Percentiles rank a stretch among this genome's conserved stretches.
Evolutionary conservation across 805 yeast genomes (phyloP).

Genomic region (Kurtzmaniella cleridarum): DNA sequence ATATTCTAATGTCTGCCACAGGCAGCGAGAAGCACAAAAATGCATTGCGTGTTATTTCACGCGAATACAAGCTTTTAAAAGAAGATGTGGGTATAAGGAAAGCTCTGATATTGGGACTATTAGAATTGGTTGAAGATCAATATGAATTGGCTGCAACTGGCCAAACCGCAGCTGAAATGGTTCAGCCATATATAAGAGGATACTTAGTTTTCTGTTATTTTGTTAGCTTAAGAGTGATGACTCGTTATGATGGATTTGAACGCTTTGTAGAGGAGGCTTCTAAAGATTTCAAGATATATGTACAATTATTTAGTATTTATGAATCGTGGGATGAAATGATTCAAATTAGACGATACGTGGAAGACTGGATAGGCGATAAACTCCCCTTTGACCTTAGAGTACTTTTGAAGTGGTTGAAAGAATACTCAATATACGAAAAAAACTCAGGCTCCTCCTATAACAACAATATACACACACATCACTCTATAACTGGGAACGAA

Average conservation of each 20-base stretch:
- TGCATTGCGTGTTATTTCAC: too few species aligned
- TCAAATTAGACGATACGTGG: neutral
- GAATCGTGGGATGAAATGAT: slow-evolving; percentile 10
- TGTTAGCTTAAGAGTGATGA: slow-evolving; percentile 37
- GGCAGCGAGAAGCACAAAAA: too few species aligned
- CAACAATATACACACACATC: too few species aligned
- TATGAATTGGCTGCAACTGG: too few species aligned
- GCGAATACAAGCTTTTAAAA: too few species aligned
- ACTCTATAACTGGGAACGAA: too few species aligned
- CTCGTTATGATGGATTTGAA: slow-evolving; percentile 39
- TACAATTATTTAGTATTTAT: slow-evolving; percentile 38
- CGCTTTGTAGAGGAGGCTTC: slow-evolving; percentile 30
- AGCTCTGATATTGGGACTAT: too few species aligned
- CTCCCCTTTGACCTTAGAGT: slow-evolving; percentile 30
- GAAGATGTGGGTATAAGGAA: too few species aligned
- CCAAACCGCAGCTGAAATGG: slow-evolving; percentile 1
- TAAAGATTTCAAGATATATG: slow-evolving; percentile 36
- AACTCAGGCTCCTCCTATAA: slow-evolving; percentile 12
- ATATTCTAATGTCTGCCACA: too few species aligned
- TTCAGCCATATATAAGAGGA: slow-evolving; percentile 25
- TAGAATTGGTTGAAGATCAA: too few species aligned
- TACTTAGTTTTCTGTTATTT: slow-evolving; percentile 38
- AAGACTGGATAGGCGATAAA: slow-evolving; percentile 23
- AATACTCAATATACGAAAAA: slow-evolving; percentile 32
- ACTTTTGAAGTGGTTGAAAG: slow-evolving; percentile 33